Conservation (phyloP, 257 asterid species). For the Oldenlandia corymbosa region DNA sequence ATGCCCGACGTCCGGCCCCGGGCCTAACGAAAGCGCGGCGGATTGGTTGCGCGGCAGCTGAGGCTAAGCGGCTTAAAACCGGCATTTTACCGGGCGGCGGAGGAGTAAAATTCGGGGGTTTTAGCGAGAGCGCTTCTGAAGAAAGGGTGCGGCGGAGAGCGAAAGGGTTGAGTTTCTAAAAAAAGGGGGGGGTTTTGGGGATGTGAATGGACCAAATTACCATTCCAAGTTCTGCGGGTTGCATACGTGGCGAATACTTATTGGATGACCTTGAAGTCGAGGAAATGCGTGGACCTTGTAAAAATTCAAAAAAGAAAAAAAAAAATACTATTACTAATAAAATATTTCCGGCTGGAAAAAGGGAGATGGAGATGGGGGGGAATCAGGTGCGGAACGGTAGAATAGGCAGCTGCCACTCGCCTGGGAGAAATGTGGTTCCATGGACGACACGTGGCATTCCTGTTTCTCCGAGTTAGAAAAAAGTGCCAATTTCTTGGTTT, state of each 20-base stretch:
- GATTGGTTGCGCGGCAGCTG: conserved; percentile 34
- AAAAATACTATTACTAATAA: too few relatives aligned
- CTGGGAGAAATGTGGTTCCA: neutral
- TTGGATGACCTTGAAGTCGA: conserved; percentile 1
- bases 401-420: conserved; percentile 16
- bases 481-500: too few relatives aligned
- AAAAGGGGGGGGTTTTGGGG: neutral
- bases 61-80: conserved; percentile 46
- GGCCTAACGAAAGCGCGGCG: conserved; percentile 8
- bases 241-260: neutral
- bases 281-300: too few relatives aligned
- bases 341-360: neutral
- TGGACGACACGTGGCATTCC: conserved; percentile 22
- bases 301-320: too few relatives aligned
- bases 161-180: conserved; percentile 16
- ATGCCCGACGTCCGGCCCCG: conserved; percentile 24
- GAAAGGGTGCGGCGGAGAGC: conserved; percentile 15
- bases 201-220: conserved; percentile 12
- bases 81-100: conserved; percentile 39
- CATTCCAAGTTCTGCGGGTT: neutral
- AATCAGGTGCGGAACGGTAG: conserved; percentile 17
- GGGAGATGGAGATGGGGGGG: neutral
- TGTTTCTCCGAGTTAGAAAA: too few relatives aligned
- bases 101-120: neutral
- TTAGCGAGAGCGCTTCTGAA: conserved; percentile 9